These are phyloP conservation scores for Globisporangium nunn DNA, from an alignment of 352 stramenopile genomes.

Conservation along the genomic window DNA sequence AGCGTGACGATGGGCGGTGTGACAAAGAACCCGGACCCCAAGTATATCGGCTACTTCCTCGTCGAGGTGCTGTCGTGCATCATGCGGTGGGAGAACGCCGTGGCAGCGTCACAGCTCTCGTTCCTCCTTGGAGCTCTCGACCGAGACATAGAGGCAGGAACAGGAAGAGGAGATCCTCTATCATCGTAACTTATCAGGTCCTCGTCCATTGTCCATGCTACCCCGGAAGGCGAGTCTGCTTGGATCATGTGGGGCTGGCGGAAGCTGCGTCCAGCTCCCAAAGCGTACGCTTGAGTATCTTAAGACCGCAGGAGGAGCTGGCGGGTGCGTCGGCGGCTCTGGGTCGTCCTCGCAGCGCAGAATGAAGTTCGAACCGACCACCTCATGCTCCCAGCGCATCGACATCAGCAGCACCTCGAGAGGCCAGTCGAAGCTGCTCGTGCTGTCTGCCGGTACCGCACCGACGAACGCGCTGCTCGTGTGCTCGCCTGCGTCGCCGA, in stretches of 20 bases:
- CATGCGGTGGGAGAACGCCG: slow-evolving; percentile 8
- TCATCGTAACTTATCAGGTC: not conserved
- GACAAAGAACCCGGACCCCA: slow-evolving; percentile 5
- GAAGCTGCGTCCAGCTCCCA: slow-evolving; percentile 4
- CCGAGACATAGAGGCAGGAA: not conserved
- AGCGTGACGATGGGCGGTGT: slow-evolving; percentile 7
- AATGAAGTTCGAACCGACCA: slow-evolving; percentile 9
- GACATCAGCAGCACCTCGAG: slow-evolving; percentile 22
- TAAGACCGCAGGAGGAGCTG: not conserved
- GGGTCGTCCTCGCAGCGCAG: slow-evolving; percentile 7
- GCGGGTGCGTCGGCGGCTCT: not conserved
- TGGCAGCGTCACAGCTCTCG: slow-evolving; percentile 2
- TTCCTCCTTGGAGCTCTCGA: slow-evolving; percentile 4
- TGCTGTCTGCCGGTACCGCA: slow-evolving; percentile 14
- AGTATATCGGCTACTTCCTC: slow-evolving; percentile 12
- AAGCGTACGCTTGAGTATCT: not conserved
- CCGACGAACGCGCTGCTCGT: slow-evolving; percentile 14
- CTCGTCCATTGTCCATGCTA: not conserved
- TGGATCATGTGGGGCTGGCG: not conserved
- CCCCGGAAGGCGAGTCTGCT: not conserved
- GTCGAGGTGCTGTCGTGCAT: slow-evolving; percentile 12
- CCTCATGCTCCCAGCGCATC: slow-evolving; percentile 13
- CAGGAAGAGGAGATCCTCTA: not conserved
- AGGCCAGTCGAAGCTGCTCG: slow-evolving; percentile 16
- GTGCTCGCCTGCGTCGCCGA: slow-evolving; percentile 7